phyloP scores from a whole-genome alignment of 305 asterid genomes.

The Andrographis paniculata region DNA sequence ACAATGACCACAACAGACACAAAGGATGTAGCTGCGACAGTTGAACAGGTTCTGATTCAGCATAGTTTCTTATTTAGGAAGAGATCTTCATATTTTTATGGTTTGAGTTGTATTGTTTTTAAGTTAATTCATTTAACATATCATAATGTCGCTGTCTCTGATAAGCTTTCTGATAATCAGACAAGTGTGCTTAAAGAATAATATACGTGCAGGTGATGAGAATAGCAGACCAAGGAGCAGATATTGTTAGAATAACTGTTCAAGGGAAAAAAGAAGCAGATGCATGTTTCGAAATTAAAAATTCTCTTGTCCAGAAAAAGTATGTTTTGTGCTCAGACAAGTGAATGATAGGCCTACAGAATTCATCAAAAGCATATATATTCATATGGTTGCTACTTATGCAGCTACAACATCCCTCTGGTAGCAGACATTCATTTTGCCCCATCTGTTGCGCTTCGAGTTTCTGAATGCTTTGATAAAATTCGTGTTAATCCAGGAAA shows the following conservation, averaged over 20 bases:
- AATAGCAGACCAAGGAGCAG: slow-evolving; percentile 96
- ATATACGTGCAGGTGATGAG: slow-evolving; percentile 67
- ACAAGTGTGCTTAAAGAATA: neutral
- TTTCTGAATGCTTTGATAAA: slow-evolving; percentile 95
- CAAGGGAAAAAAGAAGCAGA: slow-evolving; percentile 99
- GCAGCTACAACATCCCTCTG: slow-evolving; percentile 96
- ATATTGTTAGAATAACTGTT: slow-evolving; percentile 91
- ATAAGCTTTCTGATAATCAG: neutral
- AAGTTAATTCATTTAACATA: neutral
- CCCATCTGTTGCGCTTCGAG: slow-evolving; percentile 87
- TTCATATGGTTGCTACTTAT: slow-evolving; percentile 22
- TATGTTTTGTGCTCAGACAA: slow-evolving; percentile 21
- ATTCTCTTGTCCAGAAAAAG: slow-evolving; percentile 94
- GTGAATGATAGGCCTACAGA: slow-evolving; percentile 13
- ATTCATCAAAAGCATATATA: slow-evolving; percentile 10
- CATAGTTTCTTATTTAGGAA: slow-evolving; percentile 2
- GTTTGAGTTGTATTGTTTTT: neutral
- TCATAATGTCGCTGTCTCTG: neutral
- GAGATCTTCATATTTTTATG: neutral
- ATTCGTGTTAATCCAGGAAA: slow-evolving; percentile 99
- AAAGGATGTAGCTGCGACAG: slow-evolving; percentile 90
- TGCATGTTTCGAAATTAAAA: slow-evolving; percentile 87
- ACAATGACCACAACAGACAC: slow-evolving; percentile 99
- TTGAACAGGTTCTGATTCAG: slow-evolving; percentile 68
- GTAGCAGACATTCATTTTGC: slow-evolving; percentile 99